These are phyloP conservation scores for Phytophthora syringae DNA, from an alignment of 352 stramenopile genomes.

Conservation along the genomic window DNA sequence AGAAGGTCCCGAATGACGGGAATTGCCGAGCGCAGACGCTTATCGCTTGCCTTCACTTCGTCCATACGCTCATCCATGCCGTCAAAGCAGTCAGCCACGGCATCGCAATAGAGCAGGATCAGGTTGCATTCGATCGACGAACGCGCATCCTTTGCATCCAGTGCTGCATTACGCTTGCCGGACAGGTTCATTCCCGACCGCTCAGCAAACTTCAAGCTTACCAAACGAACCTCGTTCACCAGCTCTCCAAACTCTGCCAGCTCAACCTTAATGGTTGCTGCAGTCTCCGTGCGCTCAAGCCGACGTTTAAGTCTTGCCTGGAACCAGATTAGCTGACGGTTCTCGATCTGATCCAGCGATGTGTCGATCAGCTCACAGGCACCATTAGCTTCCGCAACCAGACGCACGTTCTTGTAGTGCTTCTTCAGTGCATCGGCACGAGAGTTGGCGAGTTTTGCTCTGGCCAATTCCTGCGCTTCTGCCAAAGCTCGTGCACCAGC, in stretches of 20 bases:
- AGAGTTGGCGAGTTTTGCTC: constrained; percentile 75
- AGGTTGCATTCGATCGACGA: constrained; percentile 80
- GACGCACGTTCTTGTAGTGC: constrained; percentile 87
- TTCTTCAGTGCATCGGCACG: constrained; percentile 84
- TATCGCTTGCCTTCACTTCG: constrained; percentile 83
- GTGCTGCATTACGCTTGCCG: constrained; percentile 77
- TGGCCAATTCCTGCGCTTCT: constrained; percentile 69
- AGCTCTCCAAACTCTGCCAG: constrained; percentile 81
- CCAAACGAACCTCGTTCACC: constrained; percentile 83
- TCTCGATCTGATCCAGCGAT: constrained; percentile 79
- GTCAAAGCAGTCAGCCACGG: constrained; percentile 73
- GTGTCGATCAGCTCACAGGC: constrained; percentile 78
- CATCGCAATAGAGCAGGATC: constrained; percentile 65
- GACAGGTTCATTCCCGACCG: constrained; percentile 87
- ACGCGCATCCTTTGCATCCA: constrained; percentile 75
- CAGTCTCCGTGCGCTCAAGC: constrained; percentile 73
- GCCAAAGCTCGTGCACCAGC: constrained; percentile 64
- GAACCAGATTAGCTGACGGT: constrained; percentile 77
- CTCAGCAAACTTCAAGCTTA: constrained; percentile 82
- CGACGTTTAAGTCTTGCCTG: constrained; percentile 77
- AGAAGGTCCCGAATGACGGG: constrained; percentile 63
- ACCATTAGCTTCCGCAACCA: constrained; percentile 84
- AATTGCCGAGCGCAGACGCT: constrained; percentile 76
- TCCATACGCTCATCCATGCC: constrained; percentile 87
- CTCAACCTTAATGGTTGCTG: constrained; percentile 89